Conservation (phyloP, 2,329 filamentous ascomycete species). For the Botrytis medusae region DNA sequence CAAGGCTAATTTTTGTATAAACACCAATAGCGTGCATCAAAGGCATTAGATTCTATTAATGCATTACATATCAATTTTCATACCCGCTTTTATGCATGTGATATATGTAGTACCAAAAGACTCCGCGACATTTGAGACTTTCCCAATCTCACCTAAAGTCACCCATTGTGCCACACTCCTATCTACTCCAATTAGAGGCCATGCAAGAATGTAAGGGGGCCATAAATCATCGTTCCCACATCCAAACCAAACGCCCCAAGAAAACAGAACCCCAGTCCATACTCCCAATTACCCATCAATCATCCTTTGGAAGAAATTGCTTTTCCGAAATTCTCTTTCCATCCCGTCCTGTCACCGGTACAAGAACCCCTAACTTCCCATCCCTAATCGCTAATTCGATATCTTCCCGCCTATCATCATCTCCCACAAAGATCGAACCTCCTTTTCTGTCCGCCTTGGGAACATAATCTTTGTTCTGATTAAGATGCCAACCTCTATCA, state of each 20-base stretch:
- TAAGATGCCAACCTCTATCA: constrained; percentile 30
- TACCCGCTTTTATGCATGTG: background rate
- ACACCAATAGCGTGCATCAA: background rate
- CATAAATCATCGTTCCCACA: background rate
- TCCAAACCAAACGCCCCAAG: background rate
- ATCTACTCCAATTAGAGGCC: background rate
- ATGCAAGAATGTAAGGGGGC: background rate
- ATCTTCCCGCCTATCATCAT: background rate
- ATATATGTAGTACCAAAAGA: background rate
- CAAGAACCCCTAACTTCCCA: background rate
- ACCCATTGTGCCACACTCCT: background rate
- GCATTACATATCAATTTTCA: background rate
- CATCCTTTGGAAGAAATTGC: background rate
- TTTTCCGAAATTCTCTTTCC: background rate
- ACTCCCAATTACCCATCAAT: background rate
- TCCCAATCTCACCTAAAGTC: background rate
- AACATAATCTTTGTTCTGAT: constrained; percentile 28
- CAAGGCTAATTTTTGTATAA: background rate
- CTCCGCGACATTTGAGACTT: background rate
- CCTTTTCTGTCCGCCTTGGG: constrained; percentile 4
- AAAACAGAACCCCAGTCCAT: background rate
- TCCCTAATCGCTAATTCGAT: background rate
- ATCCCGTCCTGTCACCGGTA: background rate
- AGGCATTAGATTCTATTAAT: background rate
- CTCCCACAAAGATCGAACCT: background rate